phyloP scores from a whole-genome alignment of 129 eudicot species.

The Flaveria trinervia region DNA sequence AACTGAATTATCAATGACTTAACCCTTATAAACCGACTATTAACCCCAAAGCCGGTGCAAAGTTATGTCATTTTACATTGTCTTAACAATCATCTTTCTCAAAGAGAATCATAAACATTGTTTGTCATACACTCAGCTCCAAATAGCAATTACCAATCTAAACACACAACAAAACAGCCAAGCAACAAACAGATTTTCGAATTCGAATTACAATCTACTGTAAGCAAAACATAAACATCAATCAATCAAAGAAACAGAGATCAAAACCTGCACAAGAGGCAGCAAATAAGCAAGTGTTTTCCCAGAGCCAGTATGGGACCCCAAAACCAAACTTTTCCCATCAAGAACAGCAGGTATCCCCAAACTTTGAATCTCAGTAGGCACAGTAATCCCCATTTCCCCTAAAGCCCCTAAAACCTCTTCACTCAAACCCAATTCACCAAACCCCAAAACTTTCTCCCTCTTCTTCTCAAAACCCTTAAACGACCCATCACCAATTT shows the following conservation, averaged over 20 bases:
- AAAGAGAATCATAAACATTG: too few species aligned
- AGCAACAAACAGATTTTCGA: neutral
- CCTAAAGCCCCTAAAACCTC: slow-evolving; percentile 73
- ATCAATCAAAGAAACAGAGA: neutral
- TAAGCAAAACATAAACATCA: neutral
- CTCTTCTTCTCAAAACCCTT: slow-evolving; percentile 26
- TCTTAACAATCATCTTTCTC: neutral
- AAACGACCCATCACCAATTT: slow-evolving; percentile 15
- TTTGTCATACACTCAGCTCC: neutral
- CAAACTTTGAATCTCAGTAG: slow-evolving; percentile 90
- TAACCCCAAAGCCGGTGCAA: neutral
- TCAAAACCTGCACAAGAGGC: slow-evolving; percentile 81
- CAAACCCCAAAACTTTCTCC: slow-evolving; percentile 49
- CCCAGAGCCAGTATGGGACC: slow-evolving; percentile 98
- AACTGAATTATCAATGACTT: neutral
- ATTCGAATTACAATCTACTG: neutral
- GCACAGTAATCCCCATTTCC: slow-evolving; percentile 78
- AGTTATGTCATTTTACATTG: neutral
- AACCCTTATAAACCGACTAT: neutral
- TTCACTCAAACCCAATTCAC: slow-evolving; percentile 76
- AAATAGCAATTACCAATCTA: neutral
- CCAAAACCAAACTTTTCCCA: slow-evolving; percentile 81
- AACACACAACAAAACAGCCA: neutral
- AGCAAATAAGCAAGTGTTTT: slow-evolving; percentile 91
- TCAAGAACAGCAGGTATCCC: slow-evolving; percentile 81